Percentiles rank a stretch among this genome's conserved stretches.
Conservation (phyloP, 257 asterid species). For the Primulina eburnea region DNA sequence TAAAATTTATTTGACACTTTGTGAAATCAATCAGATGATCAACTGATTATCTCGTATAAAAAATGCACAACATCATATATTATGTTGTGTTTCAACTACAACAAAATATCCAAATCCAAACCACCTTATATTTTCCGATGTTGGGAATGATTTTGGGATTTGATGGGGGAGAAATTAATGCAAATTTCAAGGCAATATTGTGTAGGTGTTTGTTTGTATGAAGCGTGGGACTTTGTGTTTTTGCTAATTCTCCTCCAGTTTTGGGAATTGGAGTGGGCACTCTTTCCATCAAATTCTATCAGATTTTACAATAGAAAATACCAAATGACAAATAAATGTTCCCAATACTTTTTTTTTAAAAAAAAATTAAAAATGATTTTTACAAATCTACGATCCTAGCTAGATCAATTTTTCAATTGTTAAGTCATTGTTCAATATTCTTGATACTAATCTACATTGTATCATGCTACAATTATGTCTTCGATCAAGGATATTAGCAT, state of each 20-base stretch:
- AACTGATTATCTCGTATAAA: no score
- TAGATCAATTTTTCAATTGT: no score
- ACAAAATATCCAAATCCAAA: no score
- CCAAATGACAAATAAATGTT: background rate
- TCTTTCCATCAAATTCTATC: conserved; percentile 26
- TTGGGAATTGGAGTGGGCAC: conserved; percentile 47
- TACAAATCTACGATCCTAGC: background rate
- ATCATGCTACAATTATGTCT: no score
- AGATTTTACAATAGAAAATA: background rate
- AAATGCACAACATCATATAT: no score
- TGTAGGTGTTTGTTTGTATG: conserved; percentile 26
- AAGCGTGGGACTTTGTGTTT: conserved; percentile 40
- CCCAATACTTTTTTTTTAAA: background rate
- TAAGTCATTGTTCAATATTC: no score
- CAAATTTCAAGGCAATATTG: conserved; percentile 32
- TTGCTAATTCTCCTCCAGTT: conserved; percentile 30
- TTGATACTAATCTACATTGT: no score
- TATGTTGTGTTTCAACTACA: no score
- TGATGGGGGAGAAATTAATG: conserved; percentile 33
- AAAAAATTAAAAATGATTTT: no score
- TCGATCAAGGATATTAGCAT: no score
- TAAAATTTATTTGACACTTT: no score
- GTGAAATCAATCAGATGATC: no score
- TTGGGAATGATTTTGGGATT: conserved; percentile 39
- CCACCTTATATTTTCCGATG: background rate